A percentile compares a stretch with the other conserved stretches of the same genome.
These are phyloP conservation scores for Colletotrichum neosansevieriae DNA, from an alignment of 2,329 filamentous ascomycete genomes.

Conservation along the genomic window DNA sequence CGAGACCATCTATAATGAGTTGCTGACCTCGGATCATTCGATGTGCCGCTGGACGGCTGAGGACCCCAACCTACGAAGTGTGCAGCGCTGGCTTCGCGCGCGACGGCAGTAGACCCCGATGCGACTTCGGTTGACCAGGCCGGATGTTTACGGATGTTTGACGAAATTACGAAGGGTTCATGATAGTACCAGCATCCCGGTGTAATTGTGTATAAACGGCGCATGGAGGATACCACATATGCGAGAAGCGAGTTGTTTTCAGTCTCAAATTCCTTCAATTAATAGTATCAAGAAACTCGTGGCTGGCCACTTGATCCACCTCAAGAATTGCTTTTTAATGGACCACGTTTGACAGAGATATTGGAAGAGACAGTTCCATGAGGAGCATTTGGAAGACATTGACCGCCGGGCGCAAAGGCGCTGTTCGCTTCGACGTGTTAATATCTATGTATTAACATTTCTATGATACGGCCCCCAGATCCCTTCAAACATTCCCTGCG, in stretches of 20 bases:
- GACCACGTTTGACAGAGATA: background rate
- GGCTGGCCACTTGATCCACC: conserved; percentile 24
- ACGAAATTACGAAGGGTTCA: conserved; percentile 1
- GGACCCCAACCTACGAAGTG: conserved; percentile 68
- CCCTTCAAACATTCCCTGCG: conserved; percentile 5
- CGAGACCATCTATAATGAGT: conserved; percentile 67
- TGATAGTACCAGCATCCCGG: background rate
- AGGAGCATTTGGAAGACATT: background rate
- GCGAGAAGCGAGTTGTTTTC: background rate
- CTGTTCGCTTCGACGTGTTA: conserved; percentile 5
- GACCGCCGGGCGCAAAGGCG: conserved; percentile 30
- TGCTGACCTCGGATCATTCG: conserved; percentile 64
- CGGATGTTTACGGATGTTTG: conserved; percentile 20
- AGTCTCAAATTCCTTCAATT: background rate
- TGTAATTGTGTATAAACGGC: conserved; percentile 28
- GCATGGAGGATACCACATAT: conserved; percentile 33
- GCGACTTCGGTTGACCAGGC: conserved; percentile 9
- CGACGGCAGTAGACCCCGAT: conserved; percentile 44
- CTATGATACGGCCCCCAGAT: conserved; percentile 12
- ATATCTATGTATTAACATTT: too few species aligned
- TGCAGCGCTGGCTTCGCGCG: conserved; percentile 70
- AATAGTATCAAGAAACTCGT: background rate
- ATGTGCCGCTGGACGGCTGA: conserved; percentile 73
- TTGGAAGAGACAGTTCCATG: background rate
- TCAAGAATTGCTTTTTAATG: background rate